Percentiles rank a stretch among this genome's conserved stretches.
These are phyloP conservation scores for Solanum okadae DNA, from an alignment of 257 asterid genomes.

Conservation along the genomic window DNA sequence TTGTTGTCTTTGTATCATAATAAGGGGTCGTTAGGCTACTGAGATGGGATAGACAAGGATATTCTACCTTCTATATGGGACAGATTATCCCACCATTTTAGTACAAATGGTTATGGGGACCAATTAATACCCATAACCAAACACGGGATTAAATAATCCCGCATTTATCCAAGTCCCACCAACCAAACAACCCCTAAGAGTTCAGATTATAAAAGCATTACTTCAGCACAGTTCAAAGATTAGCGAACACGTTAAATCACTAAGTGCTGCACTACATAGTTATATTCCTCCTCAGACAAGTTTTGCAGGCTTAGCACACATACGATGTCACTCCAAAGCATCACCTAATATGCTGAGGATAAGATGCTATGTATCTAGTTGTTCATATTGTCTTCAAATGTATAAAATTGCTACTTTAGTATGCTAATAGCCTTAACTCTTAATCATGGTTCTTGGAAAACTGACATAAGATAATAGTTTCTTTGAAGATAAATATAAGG, in stretches of 20 bases:
- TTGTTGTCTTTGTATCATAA: not conserved
- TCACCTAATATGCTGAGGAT: not conserved
- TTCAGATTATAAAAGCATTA: not conserved
- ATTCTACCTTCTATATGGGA: not conserved
- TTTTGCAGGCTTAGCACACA: not conserved
- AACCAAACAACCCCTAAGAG: not conserved
- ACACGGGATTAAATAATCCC: not conserved
- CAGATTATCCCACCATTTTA: not conserved
- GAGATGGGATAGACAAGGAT: not conserved
- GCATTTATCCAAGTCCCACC: not conserved
- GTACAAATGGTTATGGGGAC: not conserved
- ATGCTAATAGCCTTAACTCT: not conserved
- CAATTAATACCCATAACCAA: not conserved
- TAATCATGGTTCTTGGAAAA: not conserved
- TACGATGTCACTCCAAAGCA: not conserved
- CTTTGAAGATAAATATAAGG: not conserved
- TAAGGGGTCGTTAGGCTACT: not conserved
- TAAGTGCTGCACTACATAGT: not conserved
- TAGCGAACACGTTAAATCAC: not conserved
- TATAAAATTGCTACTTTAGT: not conserved
- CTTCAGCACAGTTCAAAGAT: not conserved
- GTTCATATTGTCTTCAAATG: not conserved
- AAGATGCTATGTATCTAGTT: not conserved
- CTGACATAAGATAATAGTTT: not conserved
- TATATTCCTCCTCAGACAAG: not conserved